Base-by-base conservation (phyloP, 345 rosid species). In the Cardamine occulta region DNA sequence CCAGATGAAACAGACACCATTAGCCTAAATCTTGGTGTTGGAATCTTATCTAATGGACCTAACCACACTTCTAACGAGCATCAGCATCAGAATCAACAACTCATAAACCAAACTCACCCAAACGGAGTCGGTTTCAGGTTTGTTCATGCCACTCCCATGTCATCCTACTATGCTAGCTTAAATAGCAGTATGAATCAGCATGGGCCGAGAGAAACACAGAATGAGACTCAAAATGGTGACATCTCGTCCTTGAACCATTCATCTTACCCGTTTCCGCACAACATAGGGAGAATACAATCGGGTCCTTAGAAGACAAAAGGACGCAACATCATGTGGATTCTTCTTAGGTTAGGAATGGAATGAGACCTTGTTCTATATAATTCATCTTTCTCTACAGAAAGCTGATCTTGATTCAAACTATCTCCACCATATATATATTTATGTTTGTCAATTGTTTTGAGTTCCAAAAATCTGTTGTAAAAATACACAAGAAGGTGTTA, bases 11-110 rank as follows among this genome's bases (percentile, higher is more conserved):
- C 74, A n/a, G 86, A 85, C 63, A 75, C 91, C 64, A 75, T 93
- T 48, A 93, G 99, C 88, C 99, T 95, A 57, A 89, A 90, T 80
- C 98, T 95, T 26, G 97, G 99, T 26, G 98, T 93, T 21, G 99
- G 99, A 69, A 87, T 86, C 17, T 82, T 81, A 79, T 74, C 93
- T 57, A 82, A 80, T 67, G 66, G 74, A 53, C 45, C 82, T 7
- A 85, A 88, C 69, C 84, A 75, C 69, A 82, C 80, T 70, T 79
- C 80, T 51, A 77, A 78, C 34, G 85, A 85, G 68, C 91, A 77
- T 65, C 88, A 79, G 45, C 86, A 66, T 70, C 78, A 80, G 44
- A 85, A 70, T 75, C 79, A 84, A 11, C 87, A 87, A 42, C 73
- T 79, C 35, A 40, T 71, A 55, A 85, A 80, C 76, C 88, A 82